Conservation (phyloP, 805 yeast species). For the Sugiyamaella americana region DNA sequence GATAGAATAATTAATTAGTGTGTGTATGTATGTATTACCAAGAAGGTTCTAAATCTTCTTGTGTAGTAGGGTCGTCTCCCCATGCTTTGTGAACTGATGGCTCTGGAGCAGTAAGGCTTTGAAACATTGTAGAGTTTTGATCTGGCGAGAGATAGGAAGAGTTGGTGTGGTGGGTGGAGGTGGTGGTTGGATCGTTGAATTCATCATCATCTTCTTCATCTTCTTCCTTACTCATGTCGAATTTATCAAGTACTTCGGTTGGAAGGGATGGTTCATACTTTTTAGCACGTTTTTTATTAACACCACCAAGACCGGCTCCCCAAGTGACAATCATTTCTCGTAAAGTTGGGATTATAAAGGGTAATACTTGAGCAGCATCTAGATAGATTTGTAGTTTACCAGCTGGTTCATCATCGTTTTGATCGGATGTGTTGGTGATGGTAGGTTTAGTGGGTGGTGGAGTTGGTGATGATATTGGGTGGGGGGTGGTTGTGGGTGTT, state of each 20-base stretch:
- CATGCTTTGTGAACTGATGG: constrained; percentile 25
- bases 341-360: constrained; percentile 64
- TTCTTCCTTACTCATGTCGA: constrained; percentile 43
- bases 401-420: constrained; percentile 15
- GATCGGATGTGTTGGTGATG: constrained; percentile 4
- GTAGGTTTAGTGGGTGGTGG: neutral
- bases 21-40: constrained; percentile 1
- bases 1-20: too few relatives aligned
- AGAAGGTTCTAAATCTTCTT: constrained; percentile 5
- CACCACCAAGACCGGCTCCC: constrained; percentile 70
- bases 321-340: constrained; percentile 67
- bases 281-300: constrained; percentile 46
- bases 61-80: constrained; percentile 23
- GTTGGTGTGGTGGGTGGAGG: constrained; percentile 1
- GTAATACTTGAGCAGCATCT: constrained; percentile 33
- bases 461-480: neutral
- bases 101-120: constrained; percentile 19
- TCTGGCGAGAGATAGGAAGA: constrained; percentile 2
- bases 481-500: neutral
- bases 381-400: constrained; percentile 27
- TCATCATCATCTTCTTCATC: constrained; percentile 1
- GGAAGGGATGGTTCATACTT: constrained; percentile 71
- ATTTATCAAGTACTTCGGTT: constrained; percentile 57
- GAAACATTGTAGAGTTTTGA: constrained; percentile 12
- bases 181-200: constrained; percentile 3